These are phyloP conservation scores for Musa schizocarpa DNA, from an alignment of 176 grass and related monocot genomes.

Conservation along the genomic window DNA sequence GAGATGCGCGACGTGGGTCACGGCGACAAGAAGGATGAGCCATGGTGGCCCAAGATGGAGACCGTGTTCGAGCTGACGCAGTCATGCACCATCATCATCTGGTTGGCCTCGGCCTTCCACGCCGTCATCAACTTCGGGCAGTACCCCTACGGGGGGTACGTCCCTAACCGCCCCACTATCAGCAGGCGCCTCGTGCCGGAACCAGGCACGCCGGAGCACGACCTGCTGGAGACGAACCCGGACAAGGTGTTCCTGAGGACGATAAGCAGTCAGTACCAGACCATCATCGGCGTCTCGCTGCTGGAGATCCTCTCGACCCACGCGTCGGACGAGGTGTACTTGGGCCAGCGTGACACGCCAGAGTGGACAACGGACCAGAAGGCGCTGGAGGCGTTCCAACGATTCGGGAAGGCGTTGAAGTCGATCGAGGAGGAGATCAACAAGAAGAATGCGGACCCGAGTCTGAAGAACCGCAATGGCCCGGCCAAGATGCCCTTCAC, in stretches of 20 bases:
- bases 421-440: no score
- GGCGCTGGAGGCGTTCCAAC: no score
- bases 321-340: no score
- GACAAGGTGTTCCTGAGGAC: conserved; percentile 1
- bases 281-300: no score
- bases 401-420: no score
- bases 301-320: no score
- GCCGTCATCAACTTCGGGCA: conserved; percentile 21
- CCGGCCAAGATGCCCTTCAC: no score
- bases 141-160: conserved; percentile 18
- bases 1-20: conserved; percentile 9
- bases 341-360: no score
- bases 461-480: no score
- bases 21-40: conserved; percentile 11
- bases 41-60: conserved; percentile 11
- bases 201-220: not conserved
- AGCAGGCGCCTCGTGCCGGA: conserved; percentile 15
- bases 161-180: conserved; percentile 10
- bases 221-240: conserved; percentile 5
- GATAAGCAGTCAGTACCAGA: not conserved
- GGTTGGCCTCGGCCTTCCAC: conserved; percentile 23
- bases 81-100: conserved; percentile 18
- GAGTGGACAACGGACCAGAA: no score
- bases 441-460: no score
- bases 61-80: not conserved